phyloP scores from a whole-genome alignment of 2,329 filamentous ascomycete genomes.

The Shiraia bambusicola region DNA sequence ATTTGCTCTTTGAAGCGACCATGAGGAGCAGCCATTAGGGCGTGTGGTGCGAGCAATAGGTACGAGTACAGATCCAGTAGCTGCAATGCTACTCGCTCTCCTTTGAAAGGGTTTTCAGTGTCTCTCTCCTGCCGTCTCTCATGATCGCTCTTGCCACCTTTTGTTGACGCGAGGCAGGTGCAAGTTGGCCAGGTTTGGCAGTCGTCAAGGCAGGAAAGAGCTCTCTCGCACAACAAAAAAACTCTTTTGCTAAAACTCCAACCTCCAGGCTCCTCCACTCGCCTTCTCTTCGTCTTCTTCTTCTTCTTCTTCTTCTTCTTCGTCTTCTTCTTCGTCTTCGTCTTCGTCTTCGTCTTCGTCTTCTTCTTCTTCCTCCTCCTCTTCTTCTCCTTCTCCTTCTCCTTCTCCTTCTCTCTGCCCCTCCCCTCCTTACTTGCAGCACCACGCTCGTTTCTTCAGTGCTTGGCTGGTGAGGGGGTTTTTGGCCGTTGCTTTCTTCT shows the following conservation, averaged over 20 bases:
- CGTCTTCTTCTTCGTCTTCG: no score
- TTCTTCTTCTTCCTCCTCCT: background rate
- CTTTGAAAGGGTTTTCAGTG: constrained; percentile 8
- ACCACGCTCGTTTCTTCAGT: constrained; percentile 17
- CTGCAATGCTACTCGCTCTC: constrained; percentile 13
- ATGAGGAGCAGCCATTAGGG: background rate
- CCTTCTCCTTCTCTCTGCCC: constrained; percentile 9
- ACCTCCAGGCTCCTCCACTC: background rate
- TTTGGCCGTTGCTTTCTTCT: constrained; percentile 16
- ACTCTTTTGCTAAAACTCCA: constrained; percentile 3
- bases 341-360: no score
- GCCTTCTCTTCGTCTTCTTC: background rate
- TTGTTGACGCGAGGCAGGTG: constrained; percentile 5
- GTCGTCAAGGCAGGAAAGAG: constrained; percentile 9
- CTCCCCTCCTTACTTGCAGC: constrained; percentile 17
- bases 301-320: no score
- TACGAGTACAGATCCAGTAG: constrained; percentile 10
- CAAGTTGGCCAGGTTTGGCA: constrained; percentile 1
- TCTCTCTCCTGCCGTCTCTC: constrained; percentile 4
- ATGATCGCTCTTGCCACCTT: constrained; percentile 5
- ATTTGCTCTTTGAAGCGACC: background rate
- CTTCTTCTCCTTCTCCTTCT: constrained; percentile 2
- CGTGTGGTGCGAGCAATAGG: constrained; percentile 5
- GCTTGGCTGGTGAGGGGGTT: constrained; percentile 13
- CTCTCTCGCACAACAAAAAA: constrained; percentile 7